Evolutionary conservation across 1,284 basidiomycete genomes (phyloP).

Genomic region (Dichomitus squalens): DNA sequence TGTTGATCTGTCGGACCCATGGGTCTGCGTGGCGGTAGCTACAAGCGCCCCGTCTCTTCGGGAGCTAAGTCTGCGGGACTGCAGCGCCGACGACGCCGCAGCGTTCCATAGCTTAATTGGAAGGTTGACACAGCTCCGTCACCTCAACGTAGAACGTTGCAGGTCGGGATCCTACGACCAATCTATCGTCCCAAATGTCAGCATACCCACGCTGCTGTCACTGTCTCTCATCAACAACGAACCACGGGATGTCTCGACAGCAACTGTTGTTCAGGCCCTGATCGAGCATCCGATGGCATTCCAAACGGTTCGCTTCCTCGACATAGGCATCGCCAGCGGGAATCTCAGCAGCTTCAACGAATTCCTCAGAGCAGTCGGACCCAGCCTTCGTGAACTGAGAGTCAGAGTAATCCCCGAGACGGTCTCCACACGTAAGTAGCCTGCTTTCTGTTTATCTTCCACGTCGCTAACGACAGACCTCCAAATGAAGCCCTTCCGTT

Average conservation of each 20-base stretch:
- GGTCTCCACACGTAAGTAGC: constrained; percentile 4
- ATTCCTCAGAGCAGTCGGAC: constrained; percentile 18
- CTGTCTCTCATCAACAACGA: constrained; percentile 1
- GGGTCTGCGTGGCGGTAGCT: background rate
- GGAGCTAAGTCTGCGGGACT: constrained; percentile 4
- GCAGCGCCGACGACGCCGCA: background rate
- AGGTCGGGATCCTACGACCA: background rate
- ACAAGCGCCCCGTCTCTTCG: background rate
- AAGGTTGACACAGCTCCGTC: background rate
- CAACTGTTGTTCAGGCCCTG: background rate
- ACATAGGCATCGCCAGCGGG: background rate
- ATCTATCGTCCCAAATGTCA: background rate
- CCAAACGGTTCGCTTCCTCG: background rate
- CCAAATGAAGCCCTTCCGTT: constrained; percentile 1
- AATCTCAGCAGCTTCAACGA: background rate
- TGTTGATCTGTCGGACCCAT: constrained; percentile 1
- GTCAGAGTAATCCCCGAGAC: constrained; percentile 14
- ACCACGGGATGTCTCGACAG: background rate
- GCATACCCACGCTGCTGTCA: background rate
- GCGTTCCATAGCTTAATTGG: background rate
- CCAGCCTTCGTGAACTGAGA: constrained; percentile 18
- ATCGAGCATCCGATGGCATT: background rate
- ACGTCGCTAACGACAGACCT: background rate
- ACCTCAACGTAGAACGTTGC: constrained; percentile 7
- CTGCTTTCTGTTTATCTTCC: no score